phyloP scores from a whole-genome alignment of 805 yeast species.

The Yarrowia hollandica region DNA sequence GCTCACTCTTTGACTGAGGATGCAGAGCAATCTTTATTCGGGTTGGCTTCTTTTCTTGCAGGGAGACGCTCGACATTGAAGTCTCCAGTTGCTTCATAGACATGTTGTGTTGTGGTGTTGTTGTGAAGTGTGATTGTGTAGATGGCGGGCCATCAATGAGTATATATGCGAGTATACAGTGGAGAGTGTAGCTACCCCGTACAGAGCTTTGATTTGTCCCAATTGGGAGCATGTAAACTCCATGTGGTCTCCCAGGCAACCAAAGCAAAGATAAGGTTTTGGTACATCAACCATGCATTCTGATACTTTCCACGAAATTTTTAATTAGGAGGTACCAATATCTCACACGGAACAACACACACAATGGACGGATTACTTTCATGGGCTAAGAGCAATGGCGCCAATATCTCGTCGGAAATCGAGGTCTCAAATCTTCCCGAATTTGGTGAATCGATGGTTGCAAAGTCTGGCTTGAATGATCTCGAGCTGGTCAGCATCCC shows the following conservation, averaged over 20 bases:
- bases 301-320: background rate
- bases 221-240: conserved; percentile 13
- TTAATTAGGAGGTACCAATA: background rate
- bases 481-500: conserved; percentile 31
- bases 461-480: conserved; percentile 29
- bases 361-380: conserved; percentile 21
- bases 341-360: background rate
- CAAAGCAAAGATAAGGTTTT: background rate
- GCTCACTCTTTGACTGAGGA: conserved; percentile 25
- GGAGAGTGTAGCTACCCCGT: conserved; percentile 2
- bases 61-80: conserved; percentile 33
- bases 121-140: background rate
- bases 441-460: conserved; percentile 31
- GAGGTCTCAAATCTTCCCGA: conserved; percentile 15
- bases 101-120: conserved; percentile 23
- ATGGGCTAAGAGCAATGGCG: conserved; percentile 31
- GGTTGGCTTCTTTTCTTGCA: conserved; percentile 32
- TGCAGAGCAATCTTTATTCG: conserved; percentile 26
- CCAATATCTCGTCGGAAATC: conserved; percentile 19
- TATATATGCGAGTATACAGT: conserved; percentile 1
- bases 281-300: background rate
- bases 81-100: conserved; percentile 34
- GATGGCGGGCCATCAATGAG: background rate
- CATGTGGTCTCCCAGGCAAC: background rate
- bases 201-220: background rate